Conservation (phyloP, 148 eudicot genomes). For the Suaeda aralocaspica region DNA sequence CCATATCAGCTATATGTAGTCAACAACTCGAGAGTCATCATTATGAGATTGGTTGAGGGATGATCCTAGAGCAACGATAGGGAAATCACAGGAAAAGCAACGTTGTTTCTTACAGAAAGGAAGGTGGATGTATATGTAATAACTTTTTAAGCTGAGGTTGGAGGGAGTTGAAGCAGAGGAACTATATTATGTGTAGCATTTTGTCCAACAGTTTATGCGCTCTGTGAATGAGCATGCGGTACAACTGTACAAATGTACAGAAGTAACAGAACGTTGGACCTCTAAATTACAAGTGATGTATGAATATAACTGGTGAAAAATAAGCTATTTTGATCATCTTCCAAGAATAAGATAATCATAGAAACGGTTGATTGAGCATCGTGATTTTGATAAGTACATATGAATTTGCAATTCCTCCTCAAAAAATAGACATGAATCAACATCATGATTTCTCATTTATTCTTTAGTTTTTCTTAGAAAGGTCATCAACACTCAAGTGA, state of each 20-base stretch:
- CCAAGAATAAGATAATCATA: too few species aligned
- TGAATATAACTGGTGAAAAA: constrained; percentile 34
- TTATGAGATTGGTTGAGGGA: constrained; percentile 31
- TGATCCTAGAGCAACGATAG: constrained; percentile 82
- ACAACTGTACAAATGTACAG: neutral
- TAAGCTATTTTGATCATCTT: constrained; percentile 45
- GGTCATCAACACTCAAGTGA: too few species aligned
- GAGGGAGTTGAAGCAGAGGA: constrained; percentile 44
- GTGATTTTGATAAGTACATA: too few species aligned
- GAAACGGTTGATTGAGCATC: too few species aligned
- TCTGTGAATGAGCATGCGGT: constrained; percentile 25
- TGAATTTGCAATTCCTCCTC: too few species aligned
- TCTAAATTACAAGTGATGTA: constrained; percentile 34
- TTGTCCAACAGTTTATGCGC: constrained; percentile 74
- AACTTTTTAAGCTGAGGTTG: constrained; percentile 88
- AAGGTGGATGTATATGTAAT: constrained; percentile 82
- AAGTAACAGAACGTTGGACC: constrained; percentile 24
- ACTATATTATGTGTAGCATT: constrained; percentile 41
- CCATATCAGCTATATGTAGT: constrained; percentile 57
- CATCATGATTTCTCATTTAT: too few species aligned
- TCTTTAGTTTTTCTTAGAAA: too few species aligned
- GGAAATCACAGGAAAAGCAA: constrained; percentile 93
- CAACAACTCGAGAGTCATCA: constrained; percentile 63
- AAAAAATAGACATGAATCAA: too few species aligned
- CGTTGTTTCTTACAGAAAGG: constrained; percentile 97